Conservation (phyloP, 1,139 yeast species). For the Candida buenavistaensis region DNA sequence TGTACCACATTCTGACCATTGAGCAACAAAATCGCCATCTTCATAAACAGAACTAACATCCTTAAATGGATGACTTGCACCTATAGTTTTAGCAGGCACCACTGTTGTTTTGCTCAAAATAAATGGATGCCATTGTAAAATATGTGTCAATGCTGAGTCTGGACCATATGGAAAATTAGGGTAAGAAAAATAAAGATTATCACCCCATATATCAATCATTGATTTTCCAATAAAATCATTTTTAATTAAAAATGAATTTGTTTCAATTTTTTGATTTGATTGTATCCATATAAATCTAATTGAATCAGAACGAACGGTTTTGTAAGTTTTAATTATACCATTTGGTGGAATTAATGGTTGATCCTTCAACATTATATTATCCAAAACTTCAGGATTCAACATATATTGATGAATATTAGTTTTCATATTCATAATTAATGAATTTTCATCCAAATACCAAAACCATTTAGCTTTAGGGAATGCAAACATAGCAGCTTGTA, state of each 20-base stretch:
- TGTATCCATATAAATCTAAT: conserved; percentile 68
- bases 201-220: conserved; percentile 74
- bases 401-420: conserved; percentile 58
- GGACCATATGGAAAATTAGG: conserved; percentile 60
- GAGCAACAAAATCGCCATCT: conserved; percentile 64
- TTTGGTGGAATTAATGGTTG: conserved; percentile 69
- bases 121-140: conserved; percentile 92
- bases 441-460: conserved; percentile 80
- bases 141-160: conserved; percentile 72
- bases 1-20: conserved; percentile 55
- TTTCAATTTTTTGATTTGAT: conserved; percentile 56
- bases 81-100: conserved; percentile 54
- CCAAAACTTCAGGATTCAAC: conserved; percentile 55
- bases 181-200: conserved; percentile 66
- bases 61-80: conserved; percentile 26
- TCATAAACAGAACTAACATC: conserved; percentile 43
- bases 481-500: conserved; percentile 84
- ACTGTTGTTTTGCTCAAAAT: conserved; percentile 70
- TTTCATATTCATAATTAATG: conserved; percentile 65
- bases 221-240: conserved; percentile 66
- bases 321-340: conserved; percentile 71
- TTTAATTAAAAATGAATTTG: conserved; percentile 66
- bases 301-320: conserved; percentile 52
- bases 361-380: conserved; percentile 59
- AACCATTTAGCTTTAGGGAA: conserved; percentile 83